Evolutionary conservation across 2,329 filamentous ascomycete species (phyloP).

Genomic region (Colletotrichum sp.): DNA sequence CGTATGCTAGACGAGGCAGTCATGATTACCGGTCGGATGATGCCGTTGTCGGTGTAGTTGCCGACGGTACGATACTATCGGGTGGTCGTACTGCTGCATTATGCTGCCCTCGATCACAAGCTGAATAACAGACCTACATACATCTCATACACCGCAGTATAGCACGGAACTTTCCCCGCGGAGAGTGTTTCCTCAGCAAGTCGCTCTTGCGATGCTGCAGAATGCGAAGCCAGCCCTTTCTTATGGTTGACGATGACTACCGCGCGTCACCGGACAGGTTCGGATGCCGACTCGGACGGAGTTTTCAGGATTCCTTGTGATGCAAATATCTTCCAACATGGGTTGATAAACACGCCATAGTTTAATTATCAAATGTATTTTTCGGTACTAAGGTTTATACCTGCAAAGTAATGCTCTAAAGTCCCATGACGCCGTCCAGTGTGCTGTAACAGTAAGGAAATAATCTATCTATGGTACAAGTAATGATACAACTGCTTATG

Average conservation of each 20-base stretch:
- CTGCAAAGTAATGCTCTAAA: not conserved
- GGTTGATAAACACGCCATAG: accelerated
- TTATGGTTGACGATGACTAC: not conserved
- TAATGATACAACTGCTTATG: not conserved
- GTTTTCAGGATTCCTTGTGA: not conserved
- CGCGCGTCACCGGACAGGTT: not conserved
- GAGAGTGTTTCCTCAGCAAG: not conserved
- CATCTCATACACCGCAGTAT: too few relatives aligned
- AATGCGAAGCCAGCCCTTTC: not conserved
- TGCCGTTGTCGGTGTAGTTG: not conserved
- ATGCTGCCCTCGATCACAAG: not conserved
- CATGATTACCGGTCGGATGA: accelerated
- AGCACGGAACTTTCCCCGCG: not conserved
- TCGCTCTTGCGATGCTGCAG: not conserved
- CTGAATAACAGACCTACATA: not conserved
- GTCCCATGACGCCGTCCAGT: not conserved
- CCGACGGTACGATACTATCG: not conserved
- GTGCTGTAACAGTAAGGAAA: not conserved
- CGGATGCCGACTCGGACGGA: not conserved
- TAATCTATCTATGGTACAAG: not conserved
- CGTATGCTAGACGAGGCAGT: not conserved
- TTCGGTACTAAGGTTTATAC: not conserved
- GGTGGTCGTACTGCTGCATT: not conserved
- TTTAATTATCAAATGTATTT: not conserved
- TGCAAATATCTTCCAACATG: accelerated